Percentiles rank a stretch among this genome's conserved stretches.
Evolutionary conservation across 768 basidiomycete species (phyloP).

Genomic region (Crassisporium funariophilum): DNA sequence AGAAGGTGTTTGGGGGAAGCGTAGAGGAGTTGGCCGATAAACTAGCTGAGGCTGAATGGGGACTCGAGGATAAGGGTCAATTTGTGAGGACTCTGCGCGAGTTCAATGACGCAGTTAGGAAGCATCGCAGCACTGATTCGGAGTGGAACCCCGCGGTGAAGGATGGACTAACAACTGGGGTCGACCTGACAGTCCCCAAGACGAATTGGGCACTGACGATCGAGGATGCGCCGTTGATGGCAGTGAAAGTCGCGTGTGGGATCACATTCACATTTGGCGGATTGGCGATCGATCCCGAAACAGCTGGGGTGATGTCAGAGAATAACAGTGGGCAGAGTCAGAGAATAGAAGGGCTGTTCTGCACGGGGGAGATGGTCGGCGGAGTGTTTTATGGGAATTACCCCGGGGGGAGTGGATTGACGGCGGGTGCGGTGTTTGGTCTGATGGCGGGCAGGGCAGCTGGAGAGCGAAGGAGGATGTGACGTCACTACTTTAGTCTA

Average conservation of each 20-base stretch:
- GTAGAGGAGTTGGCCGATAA: slow-evolving; percentile 52
- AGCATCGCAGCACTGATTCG: slow-evolving; percentile 31
- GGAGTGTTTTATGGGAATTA: slow-evolving; percentile 67
- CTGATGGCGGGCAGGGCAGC: slow-evolving; percentile 54
- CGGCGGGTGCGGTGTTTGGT: slow-evolving; percentile 67
- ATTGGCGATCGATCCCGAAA: slow-evolving; percentile 56
- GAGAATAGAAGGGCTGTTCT: slow-evolving; percentile 58
- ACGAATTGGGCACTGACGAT: slow-evolving; percentile 70
- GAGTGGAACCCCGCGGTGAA: slow-evolving; percentile 68
- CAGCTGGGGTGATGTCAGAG: slow-evolving; percentile 51
- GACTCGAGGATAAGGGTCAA: slow-evolving; percentile 42
- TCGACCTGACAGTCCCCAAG: slow-evolving; percentile 50
- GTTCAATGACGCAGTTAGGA: slow-evolving; percentile 56
- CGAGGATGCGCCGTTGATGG: slow-evolving; percentile 56
- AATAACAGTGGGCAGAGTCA: slow-evolving; percentile 36
- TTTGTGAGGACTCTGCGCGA: slow-evolving; percentile 49
- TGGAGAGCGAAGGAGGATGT: slow-evolving; percentile 23
- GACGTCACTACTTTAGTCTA: slow-evolving; percentile 18
- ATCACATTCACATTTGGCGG: slow-evolving; percentile 78
- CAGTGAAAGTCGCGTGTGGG: slow-evolving; percentile 69
- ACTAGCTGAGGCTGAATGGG: slow-evolving; percentile 38
- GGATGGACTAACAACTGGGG: slow-evolving; percentile 61
- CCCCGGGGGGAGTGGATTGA: slow-evolving; percentile 70
- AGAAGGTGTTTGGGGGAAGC: slow-evolving; percentile 49
- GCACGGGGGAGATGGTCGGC: slow-evolving; percentile 71